Evolutionary conservation across 139 green algal species (phyloP).

Genomic region (Ulvella scutata): DNA sequence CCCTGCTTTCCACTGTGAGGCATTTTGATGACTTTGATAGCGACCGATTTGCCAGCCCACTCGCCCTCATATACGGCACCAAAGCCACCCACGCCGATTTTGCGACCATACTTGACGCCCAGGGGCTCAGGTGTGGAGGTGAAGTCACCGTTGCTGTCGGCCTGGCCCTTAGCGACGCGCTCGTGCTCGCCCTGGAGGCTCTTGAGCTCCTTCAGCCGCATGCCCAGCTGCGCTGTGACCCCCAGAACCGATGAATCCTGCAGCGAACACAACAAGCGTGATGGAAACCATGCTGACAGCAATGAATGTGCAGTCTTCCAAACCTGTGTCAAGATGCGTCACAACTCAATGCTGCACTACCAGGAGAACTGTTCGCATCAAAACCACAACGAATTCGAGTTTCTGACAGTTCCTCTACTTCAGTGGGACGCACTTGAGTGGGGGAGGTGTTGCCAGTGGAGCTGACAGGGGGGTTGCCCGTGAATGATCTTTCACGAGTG

Average conservation of each 20-base stretch:
- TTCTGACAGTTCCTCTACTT: too few relatives aligned
- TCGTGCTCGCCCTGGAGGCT: not conserved
- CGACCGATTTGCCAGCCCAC: slow-evolving; percentile 17
- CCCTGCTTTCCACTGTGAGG: not conserved
- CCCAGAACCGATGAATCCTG: not conserved
- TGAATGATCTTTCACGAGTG: not conserved
- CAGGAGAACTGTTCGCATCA: too few relatives aligned
- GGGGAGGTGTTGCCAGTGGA: not conserved
- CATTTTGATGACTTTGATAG: slow-evolving; percentile 14
- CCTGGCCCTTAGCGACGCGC: not conserved
- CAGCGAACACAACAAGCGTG: too few relatives aligned
- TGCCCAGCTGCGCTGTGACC: not conserved
- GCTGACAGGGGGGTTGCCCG: not conserved
- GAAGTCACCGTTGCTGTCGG: not conserved
- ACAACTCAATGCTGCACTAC: too few relatives aligned
- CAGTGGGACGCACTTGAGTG: too few relatives aligned
- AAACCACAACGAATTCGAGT: too few relatives aligned
- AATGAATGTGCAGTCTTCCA: too few relatives aligned
- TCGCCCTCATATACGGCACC: slow-evolving; percentile 23
- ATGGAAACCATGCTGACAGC: too few relatives aligned
- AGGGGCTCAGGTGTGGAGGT: not conserved
- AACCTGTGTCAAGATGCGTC: too few relatives aligned
- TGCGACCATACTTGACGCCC: not conserved
- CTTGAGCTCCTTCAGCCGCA: not conserved
- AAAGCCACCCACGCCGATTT: slow-evolving; percentile 21